Evolutionary conservation across 2,329 filamentous ascomycete genomes (phyloP).

Genomic region (Colletotrichum sp.): DNA sequence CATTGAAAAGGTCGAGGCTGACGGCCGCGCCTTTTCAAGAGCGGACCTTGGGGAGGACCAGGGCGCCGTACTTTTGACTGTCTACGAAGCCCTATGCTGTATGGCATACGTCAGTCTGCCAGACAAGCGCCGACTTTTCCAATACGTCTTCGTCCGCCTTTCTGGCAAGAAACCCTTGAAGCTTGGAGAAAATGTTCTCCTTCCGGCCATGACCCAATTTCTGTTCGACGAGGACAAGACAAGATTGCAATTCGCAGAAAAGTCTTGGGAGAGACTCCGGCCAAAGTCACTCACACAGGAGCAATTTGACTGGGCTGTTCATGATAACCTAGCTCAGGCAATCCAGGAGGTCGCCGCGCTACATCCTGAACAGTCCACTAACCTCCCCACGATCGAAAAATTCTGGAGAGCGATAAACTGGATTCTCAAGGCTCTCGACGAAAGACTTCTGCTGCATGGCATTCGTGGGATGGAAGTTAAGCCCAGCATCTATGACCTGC

Average conservation of each 20-base stretch:
- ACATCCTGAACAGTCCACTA: slow-evolving; percentile 46
- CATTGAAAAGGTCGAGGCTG: slow-evolving; percentile 56
- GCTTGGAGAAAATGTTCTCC: slow-evolving; percentile 71
- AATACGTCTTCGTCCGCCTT: slow-evolving; percentile 81
- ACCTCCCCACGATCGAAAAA: slow-evolving; percentile 59
- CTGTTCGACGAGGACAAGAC: slow-evolving; percentile 75
- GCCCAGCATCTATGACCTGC: slow-evolving; percentile 71
- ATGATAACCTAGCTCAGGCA: slow-evolving; percentile 71
- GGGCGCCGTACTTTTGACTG: slow-evolving; percentile 72
- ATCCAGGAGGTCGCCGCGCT: slow-evolving; percentile 64
- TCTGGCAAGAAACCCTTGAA: slow-evolving; percentile 82
- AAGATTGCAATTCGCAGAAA: slow-evolving; percentile 70
- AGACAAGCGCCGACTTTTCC: slow-evolving; percentile 66
- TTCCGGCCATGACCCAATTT: slow-evolving; percentile 85
- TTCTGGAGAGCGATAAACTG: slow-evolving; percentile 82
- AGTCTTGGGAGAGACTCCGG: slow-evolving; percentile 71
- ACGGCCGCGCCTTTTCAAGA: slow-evolving; percentile 52
- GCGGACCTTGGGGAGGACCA: slow-evolving; percentile 51
- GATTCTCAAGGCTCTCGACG: slow-evolving; percentile 76
- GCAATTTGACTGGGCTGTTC: slow-evolving; percentile 89
- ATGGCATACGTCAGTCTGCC: slow-evolving; percentile 73
- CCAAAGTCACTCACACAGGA: slow-evolving; percentile 66
- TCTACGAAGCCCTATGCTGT: slow-evolving; percentile 90
- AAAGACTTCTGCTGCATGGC: slow-evolving; percentile 76
- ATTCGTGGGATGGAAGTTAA: slow-evolving; percentile 81